These are phyloP conservation scores for Beauveria sp. DNA, from an alignment of 2,329 filamentous ascomycete species.

Conservation along the genomic window DNA sequence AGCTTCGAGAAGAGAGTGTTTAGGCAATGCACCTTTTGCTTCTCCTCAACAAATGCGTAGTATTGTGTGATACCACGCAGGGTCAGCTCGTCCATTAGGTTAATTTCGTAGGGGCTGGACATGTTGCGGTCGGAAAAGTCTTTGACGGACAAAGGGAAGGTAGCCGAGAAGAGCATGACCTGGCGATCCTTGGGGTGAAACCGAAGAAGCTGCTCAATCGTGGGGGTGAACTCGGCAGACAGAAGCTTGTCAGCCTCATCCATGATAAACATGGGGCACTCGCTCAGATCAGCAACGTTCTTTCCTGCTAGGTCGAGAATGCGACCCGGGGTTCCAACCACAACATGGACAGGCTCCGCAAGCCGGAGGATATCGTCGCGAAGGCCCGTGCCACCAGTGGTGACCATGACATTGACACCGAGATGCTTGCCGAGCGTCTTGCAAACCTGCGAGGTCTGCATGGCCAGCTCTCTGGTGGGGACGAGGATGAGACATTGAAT, in stretches of 20 bases:
- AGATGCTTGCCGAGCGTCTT: conserved; percentile 97
- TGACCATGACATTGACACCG: conserved; percentile 98
- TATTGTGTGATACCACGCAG: conserved; percentile 98
- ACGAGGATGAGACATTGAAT: conserved; percentile 95
- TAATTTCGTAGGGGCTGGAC: conserved; percentile 94
- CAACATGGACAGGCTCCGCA: conserved; percentile 90
- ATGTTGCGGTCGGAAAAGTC: conserved; percentile 98
- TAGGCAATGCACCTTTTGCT: conserved; percentile 97
- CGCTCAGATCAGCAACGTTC: conserved; percentile 89
- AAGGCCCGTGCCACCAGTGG: conserved; percentile 88
- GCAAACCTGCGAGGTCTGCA: conserved; percentile 98
- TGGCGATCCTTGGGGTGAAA: conserved; percentile 97
- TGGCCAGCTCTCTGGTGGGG: conserved; percentile 89
- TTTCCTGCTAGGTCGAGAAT: conserved; percentile 96
- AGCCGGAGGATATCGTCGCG: conserved; percentile 96
- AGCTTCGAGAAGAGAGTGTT: conserved; percentile 99
- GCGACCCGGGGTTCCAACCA: conserved; percentile 93
- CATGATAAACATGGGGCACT: conserved; percentile 98
- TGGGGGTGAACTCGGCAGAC: conserved; percentile 92
- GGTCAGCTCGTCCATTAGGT: conserved; percentile 98
- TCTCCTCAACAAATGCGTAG: conserved; percentile 98
- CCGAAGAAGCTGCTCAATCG: conserved; percentile 89
- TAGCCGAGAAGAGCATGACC: conserved; percentile 98
- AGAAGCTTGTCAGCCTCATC: conserved; percentile 98
- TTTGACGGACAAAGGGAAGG: conserved; percentile 95